These are phyloP conservation scores for Cladorrhinum sp. DNA, from an alignment of 2,329 filamentous ascomycete genomes.

Conservation along the genomic window DNA sequence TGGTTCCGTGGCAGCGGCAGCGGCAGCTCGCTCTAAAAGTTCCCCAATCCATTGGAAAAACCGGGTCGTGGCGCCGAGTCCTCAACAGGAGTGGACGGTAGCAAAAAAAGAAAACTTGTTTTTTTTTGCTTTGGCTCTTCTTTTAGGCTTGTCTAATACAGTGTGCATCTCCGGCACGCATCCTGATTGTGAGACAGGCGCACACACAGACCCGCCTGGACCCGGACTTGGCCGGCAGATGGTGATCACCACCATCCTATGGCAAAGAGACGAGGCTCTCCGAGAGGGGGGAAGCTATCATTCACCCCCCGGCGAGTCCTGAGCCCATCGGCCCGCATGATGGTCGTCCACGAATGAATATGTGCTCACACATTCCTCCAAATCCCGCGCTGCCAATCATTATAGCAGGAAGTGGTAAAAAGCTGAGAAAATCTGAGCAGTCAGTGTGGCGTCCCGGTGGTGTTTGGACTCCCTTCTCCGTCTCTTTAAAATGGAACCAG, in stretches of 20 bases:
- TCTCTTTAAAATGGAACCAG: neutral
- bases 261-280: neutral
- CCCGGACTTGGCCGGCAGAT: neutral
- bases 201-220: neutral
- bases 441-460: neutral
- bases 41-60: neutral
- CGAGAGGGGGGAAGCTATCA: no score
- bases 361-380: neutral
- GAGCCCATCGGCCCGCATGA: neutral
- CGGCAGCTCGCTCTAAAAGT: neutral
- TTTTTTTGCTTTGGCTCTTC: neutral
- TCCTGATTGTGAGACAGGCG: neutral
- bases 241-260: neutral
- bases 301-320: no score
- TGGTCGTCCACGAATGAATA: neutral
- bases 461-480: neutral
- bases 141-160: neutral
- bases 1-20: no score
- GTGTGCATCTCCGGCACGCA: neutral
- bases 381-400: neutral
- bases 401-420: neutral
- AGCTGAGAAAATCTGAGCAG: neutral
- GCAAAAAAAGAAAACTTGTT: neutral
- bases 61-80: neutral
- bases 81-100: neutral